Evolutionary conservation across 331 rosid genomes (phyloP).

Genomic region (Acacia pycnantha): DNA sequence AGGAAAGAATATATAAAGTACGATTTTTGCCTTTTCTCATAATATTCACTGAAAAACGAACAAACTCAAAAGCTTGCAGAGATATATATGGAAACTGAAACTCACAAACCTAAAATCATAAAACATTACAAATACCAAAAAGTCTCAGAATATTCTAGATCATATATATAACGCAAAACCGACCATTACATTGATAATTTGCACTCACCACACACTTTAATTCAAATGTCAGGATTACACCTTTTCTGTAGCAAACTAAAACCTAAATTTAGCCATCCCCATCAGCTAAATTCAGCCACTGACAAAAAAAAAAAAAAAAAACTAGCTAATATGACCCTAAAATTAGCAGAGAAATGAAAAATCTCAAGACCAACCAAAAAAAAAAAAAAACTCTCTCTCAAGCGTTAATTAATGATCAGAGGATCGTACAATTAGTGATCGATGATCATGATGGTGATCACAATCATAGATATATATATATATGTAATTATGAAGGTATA

Average conservation of each 20-base stretch:
- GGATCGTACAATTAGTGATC: not conserved
- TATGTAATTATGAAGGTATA: not conserved
- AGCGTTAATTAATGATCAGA: slow-evolving; percentile 10
- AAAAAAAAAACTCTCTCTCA: slow-evolving; percentile 15
- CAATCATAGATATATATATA: slow-evolving; percentile 6
- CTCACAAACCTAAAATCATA: slow-evolving; percentile 37
- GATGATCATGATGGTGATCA: not conserved
- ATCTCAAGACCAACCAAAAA: not conserved
- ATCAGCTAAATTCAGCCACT: slow-evolving; percentile 14
- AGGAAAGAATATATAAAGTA: not conserved
- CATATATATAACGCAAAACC: not conserved
- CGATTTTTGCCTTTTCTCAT: slow-evolving; percentile 37
- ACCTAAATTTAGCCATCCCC: not conserved
- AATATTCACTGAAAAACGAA: slow-evolving; percentile 29
- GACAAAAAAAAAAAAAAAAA: not conserved
- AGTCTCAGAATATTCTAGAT: not conserved
- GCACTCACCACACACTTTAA: slow-evolving; percentile 53
- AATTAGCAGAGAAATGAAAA: slow-evolving; percentile 31
- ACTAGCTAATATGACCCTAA: slow-evolving; percentile 35
- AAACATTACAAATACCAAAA: slow-evolving; percentile 5
- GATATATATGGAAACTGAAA: slow-evolving; percentile 42
- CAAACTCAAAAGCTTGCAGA: slow-evolving; percentile 43
- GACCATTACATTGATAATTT: not conserved
- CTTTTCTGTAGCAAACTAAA: not conserved
- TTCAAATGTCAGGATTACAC: slow-evolving; percentile 45